These are phyloP conservation scores for Sonneratia caseolaris DNA, from an alignment of 345 rosid species.

Conservation along the genomic window DNA sequence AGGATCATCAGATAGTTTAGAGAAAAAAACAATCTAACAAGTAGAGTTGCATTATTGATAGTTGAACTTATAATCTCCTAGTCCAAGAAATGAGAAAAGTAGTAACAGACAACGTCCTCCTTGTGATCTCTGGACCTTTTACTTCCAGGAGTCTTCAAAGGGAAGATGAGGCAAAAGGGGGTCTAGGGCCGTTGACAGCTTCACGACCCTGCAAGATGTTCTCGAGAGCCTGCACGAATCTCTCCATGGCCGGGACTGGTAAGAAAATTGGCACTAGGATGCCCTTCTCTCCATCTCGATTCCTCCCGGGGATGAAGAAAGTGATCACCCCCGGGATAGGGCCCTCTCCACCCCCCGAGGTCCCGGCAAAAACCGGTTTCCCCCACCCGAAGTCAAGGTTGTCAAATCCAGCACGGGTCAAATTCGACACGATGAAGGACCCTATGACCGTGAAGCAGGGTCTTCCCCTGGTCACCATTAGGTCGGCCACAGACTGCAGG, in stretches of 20 bases:
- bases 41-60: too few species aligned
- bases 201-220: background rate
- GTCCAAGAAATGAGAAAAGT: too few species aligned
- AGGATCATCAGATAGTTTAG: too few species aligned
- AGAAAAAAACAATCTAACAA: too few species aligned
- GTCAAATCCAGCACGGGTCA: constrained; percentile 27
- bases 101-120: too few species aligned
- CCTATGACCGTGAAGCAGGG: constrained; percentile 23
- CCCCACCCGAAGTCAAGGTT: constrained; percentile 48
- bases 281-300: background rate
- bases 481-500: constrained; percentile 36
- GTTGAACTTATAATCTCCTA: too few species aligned
- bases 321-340: background rate
- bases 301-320: background rate
- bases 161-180: background rate
- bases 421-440: constrained; percentile 28
- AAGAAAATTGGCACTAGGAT: background rate
- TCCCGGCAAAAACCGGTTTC: constrained; percentile 25
- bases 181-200: background rate
- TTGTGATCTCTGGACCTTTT: too few species aligned
- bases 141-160: too few species aligned
- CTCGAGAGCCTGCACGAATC: background rate
- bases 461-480: constrained; percentile 35
- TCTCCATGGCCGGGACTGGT: background rate
- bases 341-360: background rate